Evolutionary conservation across 208 protist species (phyloP).

Genomic region (Trypanosoma lewisi): DNA sequence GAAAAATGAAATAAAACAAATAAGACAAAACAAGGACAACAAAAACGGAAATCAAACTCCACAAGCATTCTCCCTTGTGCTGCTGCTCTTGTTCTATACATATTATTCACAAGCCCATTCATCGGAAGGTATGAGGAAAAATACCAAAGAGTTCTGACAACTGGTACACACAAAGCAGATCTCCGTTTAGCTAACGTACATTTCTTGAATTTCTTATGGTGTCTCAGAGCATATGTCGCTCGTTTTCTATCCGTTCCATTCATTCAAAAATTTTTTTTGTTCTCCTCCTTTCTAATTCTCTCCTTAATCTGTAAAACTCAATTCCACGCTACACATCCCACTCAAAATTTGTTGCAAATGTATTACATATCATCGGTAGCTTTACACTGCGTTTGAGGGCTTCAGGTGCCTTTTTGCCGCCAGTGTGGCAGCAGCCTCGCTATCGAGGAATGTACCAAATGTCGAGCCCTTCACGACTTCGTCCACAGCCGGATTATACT

Average conservation of each 20-base stretch:
- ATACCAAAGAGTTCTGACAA: no score
- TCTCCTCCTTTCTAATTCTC: neutral
- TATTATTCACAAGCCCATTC: no score
- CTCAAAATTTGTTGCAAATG: no score
- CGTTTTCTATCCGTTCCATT: no score
- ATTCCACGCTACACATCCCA: no score
- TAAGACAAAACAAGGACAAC: neutral
- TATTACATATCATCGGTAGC: neutral
- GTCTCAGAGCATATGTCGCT: no score
- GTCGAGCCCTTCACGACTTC: slow-evolving; percentile 23
- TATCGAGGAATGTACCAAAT: slow-evolving; percentile 13
- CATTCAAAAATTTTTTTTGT: no score
- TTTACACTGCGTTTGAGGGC: slow-evolving; percentile 15
- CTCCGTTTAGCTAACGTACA: no score
- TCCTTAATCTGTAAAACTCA: neutral
- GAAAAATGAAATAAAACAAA: slow-evolving; percentile 1
- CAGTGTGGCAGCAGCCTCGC: slow-evolving; percentile 3
- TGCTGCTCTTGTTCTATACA: neutral
- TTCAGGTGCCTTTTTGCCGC: slow-evolving; percentile 9
- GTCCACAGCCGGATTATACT: slow-evolving; percentile 94
- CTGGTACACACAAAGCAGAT: neutral
- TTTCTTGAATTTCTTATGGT: no score
- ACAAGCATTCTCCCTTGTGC: neutral
- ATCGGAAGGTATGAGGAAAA: no score
- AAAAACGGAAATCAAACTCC: neutral